Base-by-base conservation (phyloP, 805 yeast genomes). In the Candida sithepensis region DNA sequence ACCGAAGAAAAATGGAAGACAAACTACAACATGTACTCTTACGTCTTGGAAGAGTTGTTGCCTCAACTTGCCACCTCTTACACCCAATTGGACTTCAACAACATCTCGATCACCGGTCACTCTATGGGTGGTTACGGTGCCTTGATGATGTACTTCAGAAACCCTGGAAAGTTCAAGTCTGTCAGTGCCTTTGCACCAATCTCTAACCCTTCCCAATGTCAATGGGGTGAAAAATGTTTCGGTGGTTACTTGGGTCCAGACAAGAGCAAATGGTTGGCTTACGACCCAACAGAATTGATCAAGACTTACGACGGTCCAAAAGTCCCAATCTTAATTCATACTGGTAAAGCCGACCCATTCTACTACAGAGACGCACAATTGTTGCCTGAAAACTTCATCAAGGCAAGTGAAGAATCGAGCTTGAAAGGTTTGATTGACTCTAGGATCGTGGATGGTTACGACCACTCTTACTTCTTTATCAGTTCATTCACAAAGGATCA, bases 101-200 rank as follows among this genome's bases (percentile, higher is more conserved):
- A 78, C 37, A 75, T 82, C 44, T 78, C 92, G 19, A 80, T 92
- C 54, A 82, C 94, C n/a, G 99, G 99, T 39, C 98, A 94, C 66
- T 94, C 99, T 1, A 94, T 94, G 98, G 99, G 99, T 43, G 99
- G 99, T 1, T 88, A 79, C 64, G 99, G 98, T 48, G 96, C 99
- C 0, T 68, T 92, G 50, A 70, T 85, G 50, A 76, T 79, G 14
- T 78, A 74, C 55, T 68, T 92, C 50, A 78, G 75, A 52, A 81
- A 85, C 64, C 88, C 91, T 1, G 84, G 82, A 1, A 73, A 72
- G 58, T 92, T 85, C 72, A 79, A 79, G 63, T 82, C 94, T 1
- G 91, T 87, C 38, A 79, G 88, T 49, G 97, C 97, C 0, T 92
- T 92, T 70, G 79, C 97, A 0, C 98, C 99, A 45, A 88, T 94